A percentile compares a stretch with the other conserved stretches of the same genome.
phyloP scores from a whole-genome alignment of 441 rosid species.

The Gossypium armourianum region DNA sequence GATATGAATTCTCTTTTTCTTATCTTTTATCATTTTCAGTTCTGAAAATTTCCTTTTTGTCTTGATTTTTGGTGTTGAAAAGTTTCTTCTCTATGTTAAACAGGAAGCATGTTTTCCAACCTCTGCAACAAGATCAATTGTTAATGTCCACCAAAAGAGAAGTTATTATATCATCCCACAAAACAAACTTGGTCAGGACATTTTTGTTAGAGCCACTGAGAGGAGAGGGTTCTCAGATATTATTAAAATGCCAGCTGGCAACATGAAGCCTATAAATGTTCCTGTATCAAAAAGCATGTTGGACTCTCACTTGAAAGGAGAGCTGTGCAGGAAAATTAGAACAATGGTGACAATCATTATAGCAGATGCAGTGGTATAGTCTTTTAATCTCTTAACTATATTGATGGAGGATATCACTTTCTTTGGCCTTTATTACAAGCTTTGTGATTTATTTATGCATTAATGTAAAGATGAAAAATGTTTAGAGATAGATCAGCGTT shows the following conservation, averaged over 20 bases:
- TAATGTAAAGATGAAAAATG: conserved; percentile 2
- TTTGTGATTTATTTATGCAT: neutral
- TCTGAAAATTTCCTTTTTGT: conserved; percentile 5
- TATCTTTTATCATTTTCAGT: conserved; percentile 1
- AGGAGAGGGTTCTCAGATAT: conserved; percentile 44
- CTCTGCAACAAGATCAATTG: conserved; percentile 43
- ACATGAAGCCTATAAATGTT: conserved; percentile 67
- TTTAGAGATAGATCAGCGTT: neutral
- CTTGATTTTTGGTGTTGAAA: conserved; percentile 18
- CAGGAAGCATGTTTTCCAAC: conserved; percentile 50
- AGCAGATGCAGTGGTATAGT: conserved; percentile 63
- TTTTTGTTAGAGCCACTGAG: conserved; percentile 68
- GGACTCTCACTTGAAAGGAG: conserved; percentile 72
- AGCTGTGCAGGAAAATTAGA: conserved; percentile 37
- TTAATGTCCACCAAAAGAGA: conserved; percentile 64
- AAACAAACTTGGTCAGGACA: conserved; percentile 91
- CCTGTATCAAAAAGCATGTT: conserved; percentile 78
- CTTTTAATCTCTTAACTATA: conserved; percentile 8
- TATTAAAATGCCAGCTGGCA: conserved; percentile 84
- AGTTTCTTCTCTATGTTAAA: conserved; percentile 10
- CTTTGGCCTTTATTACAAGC: neutral
- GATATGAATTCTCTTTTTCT: neutral
- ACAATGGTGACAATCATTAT: conserved; percentile 67
- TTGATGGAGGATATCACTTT: neutral
- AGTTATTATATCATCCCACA: conserved; percentile 71